Evolutionary conservation across 257 asterid species (phyloP).

Genomic region (Solanum commersonii): DNA sequence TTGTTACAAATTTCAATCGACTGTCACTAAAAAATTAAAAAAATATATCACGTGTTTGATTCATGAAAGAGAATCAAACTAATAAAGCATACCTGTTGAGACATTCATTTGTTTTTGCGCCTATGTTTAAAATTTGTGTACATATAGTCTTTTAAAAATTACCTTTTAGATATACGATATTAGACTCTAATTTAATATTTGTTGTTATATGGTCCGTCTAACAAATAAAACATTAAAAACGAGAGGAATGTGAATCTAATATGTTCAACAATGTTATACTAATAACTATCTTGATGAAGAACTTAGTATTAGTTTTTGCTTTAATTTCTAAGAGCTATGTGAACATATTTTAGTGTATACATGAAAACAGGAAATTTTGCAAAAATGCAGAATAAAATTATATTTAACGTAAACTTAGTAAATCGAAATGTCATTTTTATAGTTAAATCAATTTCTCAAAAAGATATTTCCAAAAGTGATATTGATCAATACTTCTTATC

Average conservation of each 20-base stretch:
- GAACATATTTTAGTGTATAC: not conserved
- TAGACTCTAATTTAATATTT: too few relatives aligned
- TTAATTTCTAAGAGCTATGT: not conserved
- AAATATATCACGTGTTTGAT: not conserved
- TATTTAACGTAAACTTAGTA: too few relatives aligned
- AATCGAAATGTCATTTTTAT: not conserved
- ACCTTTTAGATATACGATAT: too few relatives aligned
- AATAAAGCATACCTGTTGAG: not conserved
- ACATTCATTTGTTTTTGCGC: too few relatives aligned
- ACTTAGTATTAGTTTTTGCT: not conserved
- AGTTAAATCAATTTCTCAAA: not conserved
- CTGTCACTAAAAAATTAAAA: not conserved
- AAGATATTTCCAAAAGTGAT: not conserved
- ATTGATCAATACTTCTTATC: not conserved
- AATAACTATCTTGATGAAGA: not conserved
- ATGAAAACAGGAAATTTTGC: not conserved
- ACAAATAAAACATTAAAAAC: not conserved
- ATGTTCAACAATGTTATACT: not conserved
- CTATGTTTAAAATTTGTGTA: not conserved
- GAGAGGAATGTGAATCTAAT: not conserved
- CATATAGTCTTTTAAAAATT: too few relatives aligned
- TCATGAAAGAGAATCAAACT: not conserved
- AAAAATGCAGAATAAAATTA: too few relatives aligned
- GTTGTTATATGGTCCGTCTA: not conserved
- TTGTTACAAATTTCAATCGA: not conserved